Percentiles rank a stretch among this genome's conserved stretches.
phyloP scores from a whole-genome alignment of 345 rosid genomes.

The Mangifera indica region DNA sequence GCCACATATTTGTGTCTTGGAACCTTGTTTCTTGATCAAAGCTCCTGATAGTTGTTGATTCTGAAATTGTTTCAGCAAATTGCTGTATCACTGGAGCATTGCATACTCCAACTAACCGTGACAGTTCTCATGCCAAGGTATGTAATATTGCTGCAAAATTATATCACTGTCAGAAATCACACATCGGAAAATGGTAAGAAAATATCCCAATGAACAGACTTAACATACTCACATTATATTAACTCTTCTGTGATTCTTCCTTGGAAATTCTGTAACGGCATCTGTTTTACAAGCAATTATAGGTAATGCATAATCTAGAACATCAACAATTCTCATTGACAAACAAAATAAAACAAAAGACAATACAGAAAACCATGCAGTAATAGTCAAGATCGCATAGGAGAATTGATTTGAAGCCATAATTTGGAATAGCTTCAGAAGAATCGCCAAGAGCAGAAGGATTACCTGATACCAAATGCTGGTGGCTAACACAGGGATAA shows the following conservation, averaged over 20 bases:
- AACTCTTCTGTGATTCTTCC: not conserved
- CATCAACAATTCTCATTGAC: not conserved
- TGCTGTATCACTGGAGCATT: conserved; percentile 72
- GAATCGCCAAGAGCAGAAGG: not conserved
- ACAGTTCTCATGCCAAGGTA: conserved; percentile 69
- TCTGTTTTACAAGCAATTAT: not conserved
- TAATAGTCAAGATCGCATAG: no score
- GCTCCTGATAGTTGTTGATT: conserved; percentile 63
- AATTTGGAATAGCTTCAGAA: not conserved
- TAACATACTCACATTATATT: not conserved
- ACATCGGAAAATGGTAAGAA: not conserved
- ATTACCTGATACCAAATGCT: conserved; percentile 68
- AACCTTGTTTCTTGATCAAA: conserved; percentile 71
- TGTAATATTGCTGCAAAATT: conserved; percentile 61
- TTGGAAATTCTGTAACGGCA: not conserved
- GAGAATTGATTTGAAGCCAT: not conserved
- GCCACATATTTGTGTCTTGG: conserved; percentile 48
- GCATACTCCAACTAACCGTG: conserved; percentile 64
- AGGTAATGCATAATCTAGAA: not conserved
- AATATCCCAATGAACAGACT: not conserved
- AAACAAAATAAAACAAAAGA: not conserved
- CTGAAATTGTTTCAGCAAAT: conserved; percentile 75
- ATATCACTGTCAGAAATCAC: not conserved
- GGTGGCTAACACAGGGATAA: conserved; percentile 49
- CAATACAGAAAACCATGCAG: not conserved